A percentile compares a stretch with the other conserved stretches of the same genome.
Conservation (phyloP, 306 rosid species). For the Castanea mollissima region DNA sequence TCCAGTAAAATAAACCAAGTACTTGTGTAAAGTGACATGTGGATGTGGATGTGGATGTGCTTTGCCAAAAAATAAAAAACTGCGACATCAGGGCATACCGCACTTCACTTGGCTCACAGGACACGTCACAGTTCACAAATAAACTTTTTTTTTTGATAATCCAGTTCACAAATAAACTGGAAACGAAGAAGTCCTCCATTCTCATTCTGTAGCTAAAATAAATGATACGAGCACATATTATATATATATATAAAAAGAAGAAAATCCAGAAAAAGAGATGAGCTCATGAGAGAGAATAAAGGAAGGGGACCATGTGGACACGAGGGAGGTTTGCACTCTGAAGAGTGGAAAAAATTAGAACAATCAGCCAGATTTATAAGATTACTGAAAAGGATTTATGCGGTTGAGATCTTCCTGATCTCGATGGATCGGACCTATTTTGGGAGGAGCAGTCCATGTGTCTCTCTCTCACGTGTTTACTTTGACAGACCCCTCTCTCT, state of each 20-base stretch:
- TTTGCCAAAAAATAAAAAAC: too few relatives aligned
- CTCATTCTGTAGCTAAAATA: not conserved
- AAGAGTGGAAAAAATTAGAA: not conserved
- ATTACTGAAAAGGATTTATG: constrained; percentile 22
- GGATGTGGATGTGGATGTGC: too few relatives aligned
- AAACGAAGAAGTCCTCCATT: too few relatives aligned
- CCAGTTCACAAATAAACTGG: too few relatives aligned
- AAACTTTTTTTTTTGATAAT: too few relatives aligned
- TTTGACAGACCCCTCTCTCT: not conserved
- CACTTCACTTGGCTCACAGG: not conserved
- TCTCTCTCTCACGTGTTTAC: constrained; percentile 36
- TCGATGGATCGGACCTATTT: not conserved
- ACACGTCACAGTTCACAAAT: too few relatives aligned
- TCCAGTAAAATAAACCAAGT: too few relatives aligned
- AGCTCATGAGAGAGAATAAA: not conserved
- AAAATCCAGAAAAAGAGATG: not conserved
- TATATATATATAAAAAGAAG: not conserved
- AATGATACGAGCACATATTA: not conserved
- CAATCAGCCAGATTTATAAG: not conserved
- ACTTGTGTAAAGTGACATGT: too few relatives aligned
- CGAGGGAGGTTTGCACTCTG: not conserved
- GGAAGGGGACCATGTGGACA: not conserved
- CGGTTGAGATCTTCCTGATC: constrained; percentile 12
- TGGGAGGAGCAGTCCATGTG: not conserved
- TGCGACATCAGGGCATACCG: too few relatives aligned